These are phyloP conservation scores for Penicillium corylophilum DNA, from an alignment of 2,329 filamentous ascomycete species.

Conservation along the genomic window DNA sequence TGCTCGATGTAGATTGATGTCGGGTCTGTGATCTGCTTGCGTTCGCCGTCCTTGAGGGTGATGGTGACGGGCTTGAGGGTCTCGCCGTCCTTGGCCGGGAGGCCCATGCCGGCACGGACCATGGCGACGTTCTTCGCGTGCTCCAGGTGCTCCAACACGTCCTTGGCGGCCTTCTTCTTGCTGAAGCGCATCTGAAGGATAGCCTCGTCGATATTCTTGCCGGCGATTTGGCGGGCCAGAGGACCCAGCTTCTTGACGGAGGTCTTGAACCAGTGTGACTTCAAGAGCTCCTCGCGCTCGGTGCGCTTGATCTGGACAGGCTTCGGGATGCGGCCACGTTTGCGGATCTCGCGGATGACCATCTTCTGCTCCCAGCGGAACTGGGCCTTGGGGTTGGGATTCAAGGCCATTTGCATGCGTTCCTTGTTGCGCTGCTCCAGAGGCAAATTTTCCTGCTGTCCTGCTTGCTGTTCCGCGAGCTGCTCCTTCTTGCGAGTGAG, in stretches of 20 bases:
- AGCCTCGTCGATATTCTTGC: constrained; percentile 91
- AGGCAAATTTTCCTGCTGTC: constrained; percentile 11
- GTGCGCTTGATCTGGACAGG: constrained; percentile 67
- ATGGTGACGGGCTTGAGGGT: constrained; percentile 56
- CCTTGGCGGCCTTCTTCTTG: constrained; percentile 85
- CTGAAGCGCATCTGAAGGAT: constrained; percentile 93
- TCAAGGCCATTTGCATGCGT: constrained; percentile 63
- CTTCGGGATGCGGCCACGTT: constrained; percentile 65
- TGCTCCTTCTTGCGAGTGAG: constrained; percentile 23
- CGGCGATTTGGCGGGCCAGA: constrained; percentile 81
- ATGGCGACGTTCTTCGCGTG: constrained; percentile 79
- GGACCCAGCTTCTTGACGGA: constrained; percentile 88
- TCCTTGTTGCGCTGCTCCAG: constrained; percentile 46
- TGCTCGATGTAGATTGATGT: constrained; percentile 87
- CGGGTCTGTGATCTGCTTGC: constrained; percentile 68
- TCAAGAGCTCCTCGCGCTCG: constrained; percentile 58
- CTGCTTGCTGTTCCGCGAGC: constrained; percentile 11
- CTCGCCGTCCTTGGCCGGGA: constrained; percentile 43
- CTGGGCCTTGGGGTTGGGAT: constrained; percentile 72
- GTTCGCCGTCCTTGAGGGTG: constrained; percentile 71
- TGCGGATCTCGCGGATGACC: constrained; percentile 72
- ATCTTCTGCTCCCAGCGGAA: constrained; percentile 79
- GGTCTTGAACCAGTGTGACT: constrained; percentile 75
- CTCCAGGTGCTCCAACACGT: constrained; percentile 76
- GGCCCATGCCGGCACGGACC: constrained; percentile 79